phyloP scores from a whole-genome alignment of 2,329 filamentous ascomycete species.

The Trichophyton verrucosum region DNA sequence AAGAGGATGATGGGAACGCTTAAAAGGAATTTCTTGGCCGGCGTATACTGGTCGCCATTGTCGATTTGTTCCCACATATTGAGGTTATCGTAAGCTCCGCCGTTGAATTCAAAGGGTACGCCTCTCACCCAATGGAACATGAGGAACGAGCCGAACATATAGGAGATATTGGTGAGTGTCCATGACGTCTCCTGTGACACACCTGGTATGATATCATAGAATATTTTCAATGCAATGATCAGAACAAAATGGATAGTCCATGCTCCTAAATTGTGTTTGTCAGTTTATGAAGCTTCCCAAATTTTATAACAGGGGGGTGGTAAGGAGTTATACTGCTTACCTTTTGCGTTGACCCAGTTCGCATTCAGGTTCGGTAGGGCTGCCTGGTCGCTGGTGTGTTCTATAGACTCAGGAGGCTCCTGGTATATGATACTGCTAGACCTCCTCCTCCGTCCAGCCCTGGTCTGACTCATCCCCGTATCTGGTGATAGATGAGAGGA shows the following conservation, averaged over 20 bases:
- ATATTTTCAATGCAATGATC: slow-evolving; percentile 82
- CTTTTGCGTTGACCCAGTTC: slow-evolving; percentile 98
- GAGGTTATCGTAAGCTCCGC: slow-evolving; percentile 94
- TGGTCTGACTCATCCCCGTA: slow-evolving; percentile 52
- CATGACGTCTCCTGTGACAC: slow-evolving; percentile 97
- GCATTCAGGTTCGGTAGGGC: slow-evolving; percentile 91
- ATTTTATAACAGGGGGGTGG: background rate
- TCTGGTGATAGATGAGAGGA: slow-evolving; percentile 36
- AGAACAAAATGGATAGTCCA: slow-evolving; percentile 96
- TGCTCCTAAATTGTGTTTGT: slow-evolving; percentile 52
- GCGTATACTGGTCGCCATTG: slow-evolving; percentile 96
- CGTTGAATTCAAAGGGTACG: slow-evolving; percentile 97
- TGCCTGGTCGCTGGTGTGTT: slow-evolving; percentile 94
- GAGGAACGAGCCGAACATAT: slow-evolving; percentile 97
- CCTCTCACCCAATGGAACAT: slow-evolving; percentile 99
- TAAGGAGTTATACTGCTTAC: slow-evolving; percentile 41
- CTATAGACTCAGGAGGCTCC: slow-evolving; percentile 88
- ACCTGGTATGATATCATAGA: slow-evolving; percentile 92
- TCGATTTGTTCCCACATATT: slow-evolving; percentile 99
- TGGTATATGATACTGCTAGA: slow-evolving; percentile 98
- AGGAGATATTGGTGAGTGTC: slow-evolving; percentile 97
- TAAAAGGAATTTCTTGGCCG: slow-evolving; percentile 94
- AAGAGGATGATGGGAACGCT: slow-evolving; percentile 91
- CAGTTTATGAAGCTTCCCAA: background rate
- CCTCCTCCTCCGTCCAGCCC: slow-evolving; percentile 68